These are phyloP conservation scores for Colletotrichum gigasporum DNA, from an alignment of 2,329 filamentous ascomycete genomes.

Conservation along the genomic window DNA sequence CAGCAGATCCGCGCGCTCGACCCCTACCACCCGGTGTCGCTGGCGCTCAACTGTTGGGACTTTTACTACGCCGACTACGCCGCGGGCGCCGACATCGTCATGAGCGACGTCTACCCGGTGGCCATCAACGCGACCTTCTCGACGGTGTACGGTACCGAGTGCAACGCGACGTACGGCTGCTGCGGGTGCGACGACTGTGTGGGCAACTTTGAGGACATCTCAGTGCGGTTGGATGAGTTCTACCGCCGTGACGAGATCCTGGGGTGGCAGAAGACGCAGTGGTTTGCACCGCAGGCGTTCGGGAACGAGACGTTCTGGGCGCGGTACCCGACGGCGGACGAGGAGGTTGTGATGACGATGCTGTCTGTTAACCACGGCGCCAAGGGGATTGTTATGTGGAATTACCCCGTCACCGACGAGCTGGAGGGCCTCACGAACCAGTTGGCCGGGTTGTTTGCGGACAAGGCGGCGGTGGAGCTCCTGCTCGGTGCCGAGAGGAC, in stretches of 20 bases:
- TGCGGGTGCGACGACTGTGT: conserved; percentile 71
- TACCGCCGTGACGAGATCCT: conserved; percentile 49
- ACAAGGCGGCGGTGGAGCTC: conserved; percentile 48
- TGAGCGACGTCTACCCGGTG: conserved; percentile 69
- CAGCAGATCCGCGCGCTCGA: conserved; percentile 59
- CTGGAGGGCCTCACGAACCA: conserved; percentile 49
- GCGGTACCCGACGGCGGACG: conserved; percentile 53
- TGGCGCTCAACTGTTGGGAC: conserved; percentile 70
- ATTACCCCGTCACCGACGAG: conserved; percentile 50
- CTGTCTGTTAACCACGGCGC: conserved; percentile 57
- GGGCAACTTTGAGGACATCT: conserved; percentile 62
- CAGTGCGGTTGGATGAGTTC: conserved; percentile 50
- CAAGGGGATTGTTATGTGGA: conserved; percentile 54
- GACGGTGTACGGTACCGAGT: conserved; percentile 61
- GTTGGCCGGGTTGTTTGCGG: conserved; percentile 49
- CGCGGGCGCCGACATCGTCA: conserved; percentile 64
- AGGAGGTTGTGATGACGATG: conserved; percentile 55
- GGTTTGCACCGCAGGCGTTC: conserved; percentile 58
- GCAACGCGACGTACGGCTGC: conserved; percentile 68
- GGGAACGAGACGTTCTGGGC: conserved; percentile 58
- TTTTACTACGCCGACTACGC: conserved; percentile 68
- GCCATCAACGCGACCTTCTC: conserved; percentile 64
- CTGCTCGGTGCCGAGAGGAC: conserved; percentile 9
- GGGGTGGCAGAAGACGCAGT: conserved; percentile 54
- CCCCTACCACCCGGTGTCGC: conserved; percentile 68